These are phyloP conservation scores for Chytriomyces sp. DNA, from an alignment of 192 early-diverging fungal genomes.

Conservation along the genomic window DNA sequence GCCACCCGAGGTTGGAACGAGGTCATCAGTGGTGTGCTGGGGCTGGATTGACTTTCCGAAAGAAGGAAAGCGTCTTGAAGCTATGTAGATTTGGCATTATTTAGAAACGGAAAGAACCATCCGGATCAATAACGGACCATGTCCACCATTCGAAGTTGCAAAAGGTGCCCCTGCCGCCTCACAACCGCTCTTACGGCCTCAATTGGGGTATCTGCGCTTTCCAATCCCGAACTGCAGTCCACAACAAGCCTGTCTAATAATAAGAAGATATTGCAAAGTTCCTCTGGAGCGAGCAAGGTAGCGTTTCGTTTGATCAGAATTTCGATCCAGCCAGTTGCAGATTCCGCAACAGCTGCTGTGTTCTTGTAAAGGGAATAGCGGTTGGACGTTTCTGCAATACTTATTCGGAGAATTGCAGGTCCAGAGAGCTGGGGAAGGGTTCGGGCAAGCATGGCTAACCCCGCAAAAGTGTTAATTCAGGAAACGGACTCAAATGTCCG, in stretches of 20 bases:
- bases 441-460: neutral
- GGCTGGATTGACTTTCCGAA: neutral
- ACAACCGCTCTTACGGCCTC: neutral
- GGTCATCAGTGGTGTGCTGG: neutral
- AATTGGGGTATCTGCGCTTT: neutral
- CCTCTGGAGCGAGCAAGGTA: neutral
- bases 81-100: neutral
- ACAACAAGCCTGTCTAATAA: neutral
- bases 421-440: neutral
- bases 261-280: neutral
- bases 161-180: neutral
- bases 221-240: neutral
- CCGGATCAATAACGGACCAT: conserved; percentile 2
- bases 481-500: neutral
- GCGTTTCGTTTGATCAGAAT: neutral
- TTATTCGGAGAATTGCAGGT: neutral
- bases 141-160: neutral
- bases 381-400: neutral
- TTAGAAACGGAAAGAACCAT: neutral
- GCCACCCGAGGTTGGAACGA: neutral
- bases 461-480: neutral
- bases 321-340: neutral
- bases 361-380: neutral
- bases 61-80: conserved; percentile 4
- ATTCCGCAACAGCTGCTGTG: neutral